A percentile compares a stretch with the other conserved stretches of the same genome.
Evolutionary conservation across 306 rosid genomes (phyloP).

Genomic region (Styphnolobium japonicum): DNA sequence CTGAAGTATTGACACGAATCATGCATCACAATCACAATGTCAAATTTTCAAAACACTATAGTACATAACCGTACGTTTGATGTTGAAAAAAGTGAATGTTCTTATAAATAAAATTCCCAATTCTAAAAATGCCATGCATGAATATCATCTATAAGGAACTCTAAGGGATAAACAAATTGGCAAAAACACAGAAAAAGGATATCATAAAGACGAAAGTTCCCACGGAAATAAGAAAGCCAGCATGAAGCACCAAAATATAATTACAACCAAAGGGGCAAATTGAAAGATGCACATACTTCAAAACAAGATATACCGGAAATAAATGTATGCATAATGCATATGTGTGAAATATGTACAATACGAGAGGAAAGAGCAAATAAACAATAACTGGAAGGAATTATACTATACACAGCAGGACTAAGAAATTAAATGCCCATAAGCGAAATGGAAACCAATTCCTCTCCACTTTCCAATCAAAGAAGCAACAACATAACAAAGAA

Average conservation of each 20-base stretch:
- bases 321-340: not conserved
- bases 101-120: not conserved
- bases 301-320: not conserved
- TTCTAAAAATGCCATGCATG: constrained; percentile 3
- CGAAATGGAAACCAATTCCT: not conserved
- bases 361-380: not conserved
- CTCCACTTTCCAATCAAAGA: not conserved
- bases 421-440: constrained; percentile 7
- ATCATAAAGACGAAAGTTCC: not conserved
- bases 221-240: not conserved
- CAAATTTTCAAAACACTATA: not conserved
- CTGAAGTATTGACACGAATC: not conserved
- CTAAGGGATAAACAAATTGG: not conserved
- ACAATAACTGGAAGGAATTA: not conserved
- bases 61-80: not conserved
- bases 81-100: not conserved
- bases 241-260: not conserved
- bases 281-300: not conserved
- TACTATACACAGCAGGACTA: not conserved
- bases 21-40: not conserved
- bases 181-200: not conserved
- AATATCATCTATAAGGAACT: not conserved
- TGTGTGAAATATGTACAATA: not conserved
- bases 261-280: not conserved
- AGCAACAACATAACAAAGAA: not conserved